Evolutionary conservation across 305 asterid genomes (phyloP).

Genomic region (Fraxinus sp.): DNA sequence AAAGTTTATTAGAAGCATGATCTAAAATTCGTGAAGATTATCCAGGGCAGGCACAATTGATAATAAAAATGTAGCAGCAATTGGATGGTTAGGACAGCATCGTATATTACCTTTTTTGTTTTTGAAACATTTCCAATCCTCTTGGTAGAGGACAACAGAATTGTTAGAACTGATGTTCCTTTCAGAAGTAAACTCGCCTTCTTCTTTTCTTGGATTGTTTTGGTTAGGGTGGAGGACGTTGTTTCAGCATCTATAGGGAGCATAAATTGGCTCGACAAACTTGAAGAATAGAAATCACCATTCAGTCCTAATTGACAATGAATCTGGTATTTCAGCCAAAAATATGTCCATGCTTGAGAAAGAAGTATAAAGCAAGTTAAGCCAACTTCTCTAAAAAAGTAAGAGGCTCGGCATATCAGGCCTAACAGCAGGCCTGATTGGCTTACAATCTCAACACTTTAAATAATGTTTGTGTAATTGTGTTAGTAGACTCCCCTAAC

Average conservation of each 20-base stretch:
- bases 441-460: neutral
- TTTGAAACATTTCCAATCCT: neutral
- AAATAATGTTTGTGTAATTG: too few relatives aligned
- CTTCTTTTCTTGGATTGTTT: slow-evolving; percentile 3
- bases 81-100: neutral
- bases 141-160: neutral
- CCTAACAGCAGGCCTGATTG: neutral
- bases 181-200: neutral
- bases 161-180: neutral
- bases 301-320: neutral
- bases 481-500: neutral
- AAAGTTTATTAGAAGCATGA: neutral
- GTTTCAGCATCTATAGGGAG: neutral
- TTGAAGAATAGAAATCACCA: too few relatives aligned
- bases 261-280: neutral
- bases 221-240: neutral
- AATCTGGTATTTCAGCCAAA: neutral
- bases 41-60: neutral
- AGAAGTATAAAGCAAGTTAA: neutral
- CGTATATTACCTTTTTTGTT: neutral
- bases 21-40: neutral
- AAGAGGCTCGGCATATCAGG: neutral
- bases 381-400: neutral
- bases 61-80: neutral
- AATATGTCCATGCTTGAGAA: neutral